Evolutionary conservation across 257 asterid species (phyloP), one percentile per base, ranked within the genome.

Genomic region (Solanum paucissectum): DNA sequence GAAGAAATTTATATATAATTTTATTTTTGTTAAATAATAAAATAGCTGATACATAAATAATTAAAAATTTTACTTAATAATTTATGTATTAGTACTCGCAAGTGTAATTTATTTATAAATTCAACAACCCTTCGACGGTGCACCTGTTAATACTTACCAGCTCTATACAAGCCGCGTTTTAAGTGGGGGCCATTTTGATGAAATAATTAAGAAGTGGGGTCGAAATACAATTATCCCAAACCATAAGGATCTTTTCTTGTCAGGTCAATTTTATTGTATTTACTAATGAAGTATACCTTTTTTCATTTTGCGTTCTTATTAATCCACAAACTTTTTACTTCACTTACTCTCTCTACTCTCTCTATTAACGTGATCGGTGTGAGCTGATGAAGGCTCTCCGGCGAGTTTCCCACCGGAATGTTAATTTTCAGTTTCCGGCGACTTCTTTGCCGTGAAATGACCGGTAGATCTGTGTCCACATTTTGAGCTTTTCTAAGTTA

Each of bases 291-390:
- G 76, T 9, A 85, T 27, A n/a, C 34, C 29, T 40, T 9, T 46
- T 71, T 71, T 71, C 16, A 71, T 69, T 86, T 86, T 69, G 9
- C 46, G 16, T 85, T 12, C 32, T 64, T 27, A 38, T 40, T 64
- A 49, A 82, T 82, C 86, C 82, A 46, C 71, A 42, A 32, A 46
- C 7, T 60, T 58, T 86, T 86, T 44, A 44, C 83, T 86, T 86
- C 72, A 71, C 82, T 69, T 86, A 20, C 79, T 69, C 87, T 86
- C 64, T 85, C 83, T 85, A 16, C 75, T 72, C 83, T 71, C 68
- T 29, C 9, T 86, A 18, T 64, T 83, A 37, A 75, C 83, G 20
- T 86, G 82, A 86, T 86, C 83, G 66, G 83, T 29, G 82, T 16
- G 66, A 20, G n/a, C 44, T 29, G 2, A 49, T 82, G 86, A 49